Evolutionary conservation across 2,329 filamentous ascomycete genomes (phyloP).

Genomic region (Calonectria pseudoturangicola): DNA sequence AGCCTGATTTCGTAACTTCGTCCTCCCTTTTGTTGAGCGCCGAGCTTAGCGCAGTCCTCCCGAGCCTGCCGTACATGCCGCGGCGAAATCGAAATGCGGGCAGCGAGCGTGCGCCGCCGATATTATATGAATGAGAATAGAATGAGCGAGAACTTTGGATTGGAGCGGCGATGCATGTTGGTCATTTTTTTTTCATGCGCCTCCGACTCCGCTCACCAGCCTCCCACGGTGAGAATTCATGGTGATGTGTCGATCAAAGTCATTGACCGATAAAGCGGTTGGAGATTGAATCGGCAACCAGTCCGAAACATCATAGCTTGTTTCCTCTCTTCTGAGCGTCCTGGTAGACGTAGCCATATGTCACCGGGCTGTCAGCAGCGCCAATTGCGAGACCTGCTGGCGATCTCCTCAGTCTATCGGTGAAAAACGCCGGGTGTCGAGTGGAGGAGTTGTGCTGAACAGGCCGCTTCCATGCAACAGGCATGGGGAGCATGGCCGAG

Average conservation of each 20-base stretch:
- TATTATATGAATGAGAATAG: constrained; percentile 2
- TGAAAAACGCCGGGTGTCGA: constrained; percentile 86
- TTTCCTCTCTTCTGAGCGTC: constrained; percentile 60
- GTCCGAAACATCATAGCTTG: constrained; percentile 59
- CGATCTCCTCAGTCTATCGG: constrained; percentile 74
- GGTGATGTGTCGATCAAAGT: constrained; percentile 3
- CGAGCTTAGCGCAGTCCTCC: constrained; percentile 1
- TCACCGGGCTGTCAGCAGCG: constrained; percentile 68
- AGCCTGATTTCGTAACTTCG: constrained; percentile 21
- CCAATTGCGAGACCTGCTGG: constrained; percentile 61
- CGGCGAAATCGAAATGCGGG: background rate
- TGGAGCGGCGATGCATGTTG: background rate
- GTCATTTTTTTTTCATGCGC: background rate
- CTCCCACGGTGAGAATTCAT: background rate
- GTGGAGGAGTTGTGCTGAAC: constrained; percentile 66
- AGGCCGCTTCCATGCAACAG: constrained; percentile 34
- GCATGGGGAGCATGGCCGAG: constrained; percentile 39
- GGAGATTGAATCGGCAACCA: constrained; percentile 24
- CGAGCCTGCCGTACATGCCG: constrained; percentile 21
- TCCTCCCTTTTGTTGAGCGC: constrained; percentile 23
- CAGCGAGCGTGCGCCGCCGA: constrained; percentile 1
- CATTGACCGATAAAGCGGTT: constrained; percentile 20
- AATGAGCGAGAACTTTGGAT: background rate
- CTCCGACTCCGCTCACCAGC: background rate
- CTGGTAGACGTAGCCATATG: constrained; percentile 77